A percentile compares a stretch with the other conserved stretches of the same genome.
Conservation (phyloP, 768 basidiomycete species). For the Boletus vinaceobasis region DNA sequence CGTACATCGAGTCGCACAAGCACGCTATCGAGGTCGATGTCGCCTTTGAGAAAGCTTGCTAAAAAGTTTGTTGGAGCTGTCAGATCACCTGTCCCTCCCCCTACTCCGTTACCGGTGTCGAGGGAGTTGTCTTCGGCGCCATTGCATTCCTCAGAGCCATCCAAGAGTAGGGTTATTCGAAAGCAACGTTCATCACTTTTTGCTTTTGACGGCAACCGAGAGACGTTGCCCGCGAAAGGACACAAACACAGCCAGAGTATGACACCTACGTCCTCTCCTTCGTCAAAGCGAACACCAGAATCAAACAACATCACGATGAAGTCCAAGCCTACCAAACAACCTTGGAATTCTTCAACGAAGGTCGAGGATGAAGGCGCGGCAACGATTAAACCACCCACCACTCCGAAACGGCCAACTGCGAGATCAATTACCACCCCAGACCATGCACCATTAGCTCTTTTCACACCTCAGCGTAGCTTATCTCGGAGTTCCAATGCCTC, state of each 20-base stretch:
- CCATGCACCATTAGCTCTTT: constrained; percentile 46
- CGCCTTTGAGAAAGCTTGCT: constrained; percentile 77
- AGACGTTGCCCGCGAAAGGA: constrained; percentile 48
- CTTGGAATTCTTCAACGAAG: constrained; percentile 82
- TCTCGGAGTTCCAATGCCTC: constrained; percentile 76
- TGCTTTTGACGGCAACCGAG: constrained; percentile 41
- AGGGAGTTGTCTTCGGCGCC: constrained; percentile 38
- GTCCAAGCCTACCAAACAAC: constrained; percentile 41
- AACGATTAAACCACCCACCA: constrained; percentile 44
- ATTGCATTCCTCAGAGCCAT: constrained; percentile 54
- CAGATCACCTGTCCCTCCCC: constrained; percentile 37
- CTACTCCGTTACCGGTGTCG: constrained; percentile 46
- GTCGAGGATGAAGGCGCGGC: constrained; percentile 54
- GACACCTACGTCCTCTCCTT: constrained; percentile 66
- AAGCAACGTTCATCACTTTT: constrained; percentile 68
- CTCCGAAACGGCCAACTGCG: constrained; percentile 46
- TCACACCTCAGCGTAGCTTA: constrained; percentile 56
- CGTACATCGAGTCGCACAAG: constrained; percentile 39
- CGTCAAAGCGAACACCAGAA: constrained; percentile 33
- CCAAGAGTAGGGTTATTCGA: constrained; percentile 35
- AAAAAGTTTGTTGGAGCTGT: constrained; percentile 57
- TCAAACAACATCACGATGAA: constrained; percentile 41
- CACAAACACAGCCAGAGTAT: constrained; percentile 72
- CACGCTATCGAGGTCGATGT: constrained; percentile 69
- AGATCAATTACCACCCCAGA: constrained; percentile 45